Percentiles rank a stretch among this genome's conserved stretches.
Conservation (phyloP, 78 protist genomes). For the Capsaspora owczarzaki region DNA sequence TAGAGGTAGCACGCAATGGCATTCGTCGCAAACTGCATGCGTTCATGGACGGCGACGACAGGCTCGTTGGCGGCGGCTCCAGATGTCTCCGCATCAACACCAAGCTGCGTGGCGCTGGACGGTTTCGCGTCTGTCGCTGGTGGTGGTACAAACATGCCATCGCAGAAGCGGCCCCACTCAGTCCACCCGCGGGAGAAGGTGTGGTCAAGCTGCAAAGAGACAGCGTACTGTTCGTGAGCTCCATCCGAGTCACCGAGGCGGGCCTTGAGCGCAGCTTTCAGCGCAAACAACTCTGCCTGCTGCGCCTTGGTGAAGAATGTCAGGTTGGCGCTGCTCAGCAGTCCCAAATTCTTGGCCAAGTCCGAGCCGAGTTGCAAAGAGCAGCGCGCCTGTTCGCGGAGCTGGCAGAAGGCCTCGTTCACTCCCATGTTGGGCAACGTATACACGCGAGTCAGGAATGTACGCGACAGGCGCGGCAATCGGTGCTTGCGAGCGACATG, state of each 20-base stretch:
- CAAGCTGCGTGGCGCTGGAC: too few species aligned
- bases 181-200: constrained; percentile 45
- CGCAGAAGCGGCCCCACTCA: constrained; percentile 61
- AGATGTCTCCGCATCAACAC: too few species aligned
- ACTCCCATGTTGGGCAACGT: constrained; percentile 41
- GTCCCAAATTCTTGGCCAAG: background rate
- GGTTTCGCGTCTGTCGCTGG: too few species aligned
- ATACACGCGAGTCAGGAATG: constrained; percentile 27
- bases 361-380: background rate
- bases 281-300: background rate
- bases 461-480: constrained; percentile 45
- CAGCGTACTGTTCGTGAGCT: constrained; percentile 40
- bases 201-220: constrained; percentile 30
- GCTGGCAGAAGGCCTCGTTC: constrained; percentile 46
- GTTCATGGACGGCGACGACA: constrained; percentile 33
- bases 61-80: too few species aligned
- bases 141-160: constrained; percentile 7
- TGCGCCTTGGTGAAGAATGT: background rate
- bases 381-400: constrained; percentile 57
- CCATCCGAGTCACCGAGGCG: constrained; percentile 31
- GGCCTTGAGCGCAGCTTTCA: constrained; percentile 19
- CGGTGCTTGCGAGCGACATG: constrained; percentile 51
- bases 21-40: constrained; percentile 34
- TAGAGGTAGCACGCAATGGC: constrained; percentile 33
- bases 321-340: background rate